Evolutionary conservation across 371 early-diverging fungal species (phyloP).

Genomic region (Mucor indicus): DNA sequence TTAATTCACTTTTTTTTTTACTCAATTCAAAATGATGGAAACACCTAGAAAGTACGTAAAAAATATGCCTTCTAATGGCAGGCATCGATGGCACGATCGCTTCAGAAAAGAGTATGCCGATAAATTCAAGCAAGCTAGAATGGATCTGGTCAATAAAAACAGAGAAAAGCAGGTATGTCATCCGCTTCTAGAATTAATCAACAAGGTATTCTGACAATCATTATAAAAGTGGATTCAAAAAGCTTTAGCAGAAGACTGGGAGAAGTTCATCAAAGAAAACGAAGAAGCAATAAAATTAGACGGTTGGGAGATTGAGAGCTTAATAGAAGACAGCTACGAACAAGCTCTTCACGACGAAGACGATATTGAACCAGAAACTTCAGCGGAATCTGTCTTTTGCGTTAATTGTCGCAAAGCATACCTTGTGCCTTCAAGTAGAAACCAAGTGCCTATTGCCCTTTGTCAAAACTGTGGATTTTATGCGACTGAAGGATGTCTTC

Average conservation of each 20-base stretch:
- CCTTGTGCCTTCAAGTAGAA: background rate
- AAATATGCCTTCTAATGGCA: background rate
- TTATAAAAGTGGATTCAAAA: conserved; percentile 10
- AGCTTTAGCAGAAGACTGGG: conserved; percentile 10
- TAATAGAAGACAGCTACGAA: conserved; percentile 15
- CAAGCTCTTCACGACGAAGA: background rate
- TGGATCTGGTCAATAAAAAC: conserved; percentile 4
- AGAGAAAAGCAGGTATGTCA: conserved; percentile 15
- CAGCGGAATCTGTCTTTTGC: background rate
- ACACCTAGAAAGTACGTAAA: conserved; percentile 3
- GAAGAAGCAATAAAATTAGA: conserved; percentile 14
- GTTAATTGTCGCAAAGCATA: conserved; percentile 8
- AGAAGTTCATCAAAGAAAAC: conserved; percentile 7
- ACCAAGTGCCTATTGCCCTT: background rate
- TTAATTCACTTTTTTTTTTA: background rate
- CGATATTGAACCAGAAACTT: background rate
- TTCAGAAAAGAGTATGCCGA: conserved; percentile 11
- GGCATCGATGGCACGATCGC: conserved; percentile 16
- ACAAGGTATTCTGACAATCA: background rate
- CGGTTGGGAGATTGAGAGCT: conserved; percentile 10
- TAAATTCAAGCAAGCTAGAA: conserved; percentile 6
- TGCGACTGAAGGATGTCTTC: conserved; percentile 3
- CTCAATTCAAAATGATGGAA: background rate
- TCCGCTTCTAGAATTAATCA: background rate
- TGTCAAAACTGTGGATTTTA: conserved; percentile 20